These are phyloP conservation scores for Lentinula sp. DNA, from an alignment of 768 basidiomycete species.

Conservation along the genomic window DNA sequence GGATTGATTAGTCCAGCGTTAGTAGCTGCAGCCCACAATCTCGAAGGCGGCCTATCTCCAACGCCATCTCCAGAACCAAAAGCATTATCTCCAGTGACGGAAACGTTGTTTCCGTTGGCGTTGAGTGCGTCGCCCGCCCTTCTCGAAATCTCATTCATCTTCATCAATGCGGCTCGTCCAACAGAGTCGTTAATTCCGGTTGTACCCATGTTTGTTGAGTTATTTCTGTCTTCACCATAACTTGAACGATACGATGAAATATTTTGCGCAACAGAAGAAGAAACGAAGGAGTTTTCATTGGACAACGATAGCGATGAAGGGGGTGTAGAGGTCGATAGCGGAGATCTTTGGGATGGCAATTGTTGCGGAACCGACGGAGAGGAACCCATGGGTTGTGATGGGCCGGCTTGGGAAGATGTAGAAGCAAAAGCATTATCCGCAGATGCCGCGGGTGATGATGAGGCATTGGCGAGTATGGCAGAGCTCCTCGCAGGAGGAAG, in stretches of 20 bases:
- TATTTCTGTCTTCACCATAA: not conserved
- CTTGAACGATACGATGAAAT: not conserved
- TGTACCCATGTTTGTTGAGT: not conserved
- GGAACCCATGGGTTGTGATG: not conserved
- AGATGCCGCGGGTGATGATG: not conserved
- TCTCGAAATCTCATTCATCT: slow-evolving; percentile 6
- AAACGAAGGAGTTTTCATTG: slow-evolving; percentile 3
- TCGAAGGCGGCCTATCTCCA: slow-evolving; percentile 6
- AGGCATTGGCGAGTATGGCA: not conserved
- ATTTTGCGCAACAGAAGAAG: not conserved
- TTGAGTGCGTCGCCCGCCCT: not conserved
- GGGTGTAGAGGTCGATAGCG: not conserved
- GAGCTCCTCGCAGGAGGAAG: not conserved
- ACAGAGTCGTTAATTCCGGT: not conserved
- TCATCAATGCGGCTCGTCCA: slow-evolving; percentile 6
- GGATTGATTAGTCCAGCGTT: slow-evolving; percentile 12
- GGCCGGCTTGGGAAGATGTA: not conserved
- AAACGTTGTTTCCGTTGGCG: not conserved
- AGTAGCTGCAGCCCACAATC: slow-evolving; percentile 10
- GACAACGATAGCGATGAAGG: not conserved
- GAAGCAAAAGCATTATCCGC: not conserved
- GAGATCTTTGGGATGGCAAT: not conserved
- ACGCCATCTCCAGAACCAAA: not conserved
- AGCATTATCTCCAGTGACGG: not conserved
- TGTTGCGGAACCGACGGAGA: not conserved